Evolutionary conservation across 2,329 filamentous ascomycete species (phyloP), one percentile per base, ranked within the genome.

Genomic region (Huntiella omanensis): DNA sequence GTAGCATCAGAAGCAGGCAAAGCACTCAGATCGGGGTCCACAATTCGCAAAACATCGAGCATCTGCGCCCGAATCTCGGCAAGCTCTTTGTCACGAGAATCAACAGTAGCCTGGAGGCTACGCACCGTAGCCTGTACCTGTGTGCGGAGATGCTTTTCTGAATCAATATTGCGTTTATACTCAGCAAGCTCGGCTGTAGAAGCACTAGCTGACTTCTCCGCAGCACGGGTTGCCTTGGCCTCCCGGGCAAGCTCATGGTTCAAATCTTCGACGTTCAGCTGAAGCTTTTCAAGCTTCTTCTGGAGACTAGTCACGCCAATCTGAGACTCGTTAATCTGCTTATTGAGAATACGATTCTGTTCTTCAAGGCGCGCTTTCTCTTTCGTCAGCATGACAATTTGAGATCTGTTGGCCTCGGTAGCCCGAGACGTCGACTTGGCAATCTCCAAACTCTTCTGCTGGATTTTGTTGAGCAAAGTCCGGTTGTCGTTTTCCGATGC

Each of bases 401-500:
- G 82, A 2, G 78, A 71, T 34, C 87, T 78, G 40, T 86, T 83
- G 32, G 77, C 83, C 54, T 96, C 88, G 51, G 75, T 86, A 28
- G 83, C 88, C 49, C 80, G 80, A 4, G 87, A 93, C 50, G 76
- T 84, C 0, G 88, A 91, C 40, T 91, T 76, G 36, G 88, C 88
- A 59, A 98, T 92, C 58, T 98, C 88, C 5, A 98, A 71, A 28
- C 92, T 91, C 66, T 96, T 96, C 57, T 96, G 88, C 56, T 96
- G 88, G 13, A 98, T 71, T 62, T 96, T 96, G 65, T 95, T 96
- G 53, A 96, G 71, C n/a, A 98, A 67, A 4, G 86, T 80, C 44
- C 85, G 80, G 56, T 96, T 96, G 62, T 96, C 88, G 55, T 96
- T 95, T 59, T 98, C 88, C 0, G 88, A 96, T 17, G 88, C 91